A percentile compares a stretch with the other conserved stretches of the same genome.
Evolutionary conservation across 2,329 filamentous ascomycete species (phyloP).

Genomic region (Alternaria infectoria): DNA sequence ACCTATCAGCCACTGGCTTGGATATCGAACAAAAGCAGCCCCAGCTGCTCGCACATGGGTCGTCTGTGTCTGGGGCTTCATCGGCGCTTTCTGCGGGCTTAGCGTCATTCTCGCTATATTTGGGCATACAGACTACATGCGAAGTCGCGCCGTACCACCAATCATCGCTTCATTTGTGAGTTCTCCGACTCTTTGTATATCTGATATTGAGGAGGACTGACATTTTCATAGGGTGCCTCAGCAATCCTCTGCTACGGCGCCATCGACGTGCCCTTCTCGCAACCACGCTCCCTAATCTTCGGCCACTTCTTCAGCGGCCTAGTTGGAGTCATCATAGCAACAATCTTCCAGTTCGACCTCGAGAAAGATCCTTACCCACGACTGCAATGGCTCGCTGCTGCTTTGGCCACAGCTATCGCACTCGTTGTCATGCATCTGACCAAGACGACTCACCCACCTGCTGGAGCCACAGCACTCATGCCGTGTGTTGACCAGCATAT

Average conservation of each 20-base stretch:
- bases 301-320: slow-evolving; percentile 55
- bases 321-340: slow-evolving; percentile 52
- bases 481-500: slow-evolving; percentile 49
- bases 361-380: slow-evolving; percentile 29
- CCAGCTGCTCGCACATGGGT: slow-evolving; percentile 35
- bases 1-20: slow-evolving; percentile 71
- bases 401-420: slow-evolving; percentile 51
- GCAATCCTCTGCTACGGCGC: slow-evolving; percentile 56
- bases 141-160: slow-evolving; percentile 48
- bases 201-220: neutral
- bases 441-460: slow-evolving; percentile 56
- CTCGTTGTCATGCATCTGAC: slow-evolving; percentile 56
- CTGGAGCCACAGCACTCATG: slow-evolving; percentile 55
- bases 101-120: slow-evolving; percentile 51
- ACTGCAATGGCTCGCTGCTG: slow-evolving; percentile 53
- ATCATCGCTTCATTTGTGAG: slow-evolving; percentile 51
- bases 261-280: slow-evolving; percentile 54
- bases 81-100: slow-evolving; percentile 53
- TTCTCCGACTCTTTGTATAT: neutral
- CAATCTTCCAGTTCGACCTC: slow-evolving; percentile 51
- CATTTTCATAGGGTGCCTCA: slow-evolving; percentile 47
- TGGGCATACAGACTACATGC: slow-evolving; percentile 49
- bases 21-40: slow-evolving; percentile 45
- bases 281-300: slow-evolving; percentile 53
- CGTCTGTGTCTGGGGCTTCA: slow-evolving; percentile 51